These are phyloP conservation scores for Rhizopus microsporus DNA, from an alignment of 371 early-diverging fungal genomes.

Conservation along the genomic window DNA sequence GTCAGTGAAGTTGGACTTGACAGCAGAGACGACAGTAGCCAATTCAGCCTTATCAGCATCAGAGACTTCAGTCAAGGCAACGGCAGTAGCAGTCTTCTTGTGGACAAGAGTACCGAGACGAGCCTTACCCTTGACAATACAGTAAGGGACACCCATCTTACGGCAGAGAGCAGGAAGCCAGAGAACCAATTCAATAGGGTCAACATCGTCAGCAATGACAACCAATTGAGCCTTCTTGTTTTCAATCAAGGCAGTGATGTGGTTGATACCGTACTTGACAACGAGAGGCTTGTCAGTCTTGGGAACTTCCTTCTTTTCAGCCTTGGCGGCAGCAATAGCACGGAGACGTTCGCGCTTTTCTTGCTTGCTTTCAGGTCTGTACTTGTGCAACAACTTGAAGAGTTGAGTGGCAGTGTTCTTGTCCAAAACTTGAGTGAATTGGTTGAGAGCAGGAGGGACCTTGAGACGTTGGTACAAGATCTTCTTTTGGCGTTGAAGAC, in stretches of 20 bases:
- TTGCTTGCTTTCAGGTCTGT: conserved; percentile 97
- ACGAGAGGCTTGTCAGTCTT: conserved; percentile 93
- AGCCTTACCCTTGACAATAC: conserved; percentile 98
- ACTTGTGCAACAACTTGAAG: conserved; percentile 97
- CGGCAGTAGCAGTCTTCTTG: conserved; percentile 98
- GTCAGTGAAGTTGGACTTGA: conserved; percentile 93
- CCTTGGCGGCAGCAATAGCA: conserved; percentile 33
- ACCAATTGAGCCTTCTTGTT: conserved; percentile 99
- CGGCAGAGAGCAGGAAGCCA: conserved; percentile 99
- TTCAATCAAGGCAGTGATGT: conserved; percentile 98
- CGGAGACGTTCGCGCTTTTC: conserved; percentile 96
- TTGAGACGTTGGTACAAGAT: conserved; percentile 97
- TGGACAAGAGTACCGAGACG: conserved; percentile 98
- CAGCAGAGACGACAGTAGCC: conserved; percentile 83
- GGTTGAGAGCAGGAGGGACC: conserved; percentile 99
- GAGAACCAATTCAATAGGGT: conserved; percentile 99
- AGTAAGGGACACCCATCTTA: conserved; percentile 99
- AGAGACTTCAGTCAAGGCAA: conserved; percentile 94
- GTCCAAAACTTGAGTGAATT: conserved; percentile 97
- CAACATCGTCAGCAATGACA: conserved; percentile 99
- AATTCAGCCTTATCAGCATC: conserved; percentile 96
- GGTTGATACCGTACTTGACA: conserved; percentile 99
- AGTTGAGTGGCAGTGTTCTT: conserved; percentile 97
- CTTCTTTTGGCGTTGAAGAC: conserved; percentile 96
- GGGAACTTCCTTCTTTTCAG: conserved; percentile 87